Evolutionary conservation across 371 early-diverging fungal genomes (phyloP), one percentile per base, ranked within the genome.

Genomic region (Blakeslea trispora): DNA sequence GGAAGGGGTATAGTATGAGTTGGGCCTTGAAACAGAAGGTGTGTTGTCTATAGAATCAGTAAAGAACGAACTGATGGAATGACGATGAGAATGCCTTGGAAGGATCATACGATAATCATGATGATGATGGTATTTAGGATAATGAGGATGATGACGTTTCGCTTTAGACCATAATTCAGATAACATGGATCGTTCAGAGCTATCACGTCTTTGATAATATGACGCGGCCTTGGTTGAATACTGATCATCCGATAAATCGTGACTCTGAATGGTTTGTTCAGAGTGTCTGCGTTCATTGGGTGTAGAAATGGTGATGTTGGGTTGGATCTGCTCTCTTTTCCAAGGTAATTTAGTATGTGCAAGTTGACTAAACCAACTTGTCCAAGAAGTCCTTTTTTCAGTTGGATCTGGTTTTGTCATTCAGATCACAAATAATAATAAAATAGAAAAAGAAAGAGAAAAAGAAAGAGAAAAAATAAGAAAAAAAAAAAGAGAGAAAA

Each of bases 101-200:
- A n/a, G n/a, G n/a, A n/a, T 46, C n/a, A 53, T 41, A 10, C 2
- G 37, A 3, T 11, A 7, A 40, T 32, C 52, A 47, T 45, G 52
- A 28, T 42, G 18, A 41, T 48, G 54, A 22, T 49, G 55, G 44
- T 39, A 71, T n/a, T 57, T 50, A 17, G 72, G 72, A 47, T 72
- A 64, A 31, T 73, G 58, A 9, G 67, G 73, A 41, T 73, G 68
- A 24, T 61, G 62, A 22, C 53, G 35, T 15, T 62, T 62, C 42
- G 74, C 68, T 52, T 59, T 69, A 21, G 66, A 63, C 74, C 74
- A 73, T 2, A 73, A 43, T 42, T 73, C 68, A 32, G 68, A 50
- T 23, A 73, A 53, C 13, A 64, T 50, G n/a, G 65, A 63, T 19
- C 61, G 44, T 23, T 69, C 70, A 41, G 54, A 59, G 28, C 65